A percentile compares a stretch with the other conserved stretches of the same genome.
These are phyloP conservation scores for Podosphaera aphanis DNA, from an alignment of 2,329 filamentous ascomycete species.

Conservation along the genomic window DNA sequence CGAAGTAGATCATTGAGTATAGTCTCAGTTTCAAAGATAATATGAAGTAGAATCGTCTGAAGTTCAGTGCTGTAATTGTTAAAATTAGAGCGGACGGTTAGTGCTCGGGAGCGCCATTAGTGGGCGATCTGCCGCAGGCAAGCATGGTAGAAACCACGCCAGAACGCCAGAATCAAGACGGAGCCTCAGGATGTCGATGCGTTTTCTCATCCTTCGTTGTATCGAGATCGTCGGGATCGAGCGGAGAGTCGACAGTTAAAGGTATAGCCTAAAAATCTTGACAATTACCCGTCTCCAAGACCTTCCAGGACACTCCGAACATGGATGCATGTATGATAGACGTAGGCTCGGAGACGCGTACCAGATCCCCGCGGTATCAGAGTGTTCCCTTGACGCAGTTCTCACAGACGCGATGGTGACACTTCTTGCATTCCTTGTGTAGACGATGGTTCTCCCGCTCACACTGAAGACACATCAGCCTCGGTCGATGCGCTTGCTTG, in stretches of 20 bases:
- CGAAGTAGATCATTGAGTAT: not conserved
- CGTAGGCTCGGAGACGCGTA: not conserved
- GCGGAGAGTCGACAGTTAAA: too few species aligned
- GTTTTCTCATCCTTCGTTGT: too few species aligned
- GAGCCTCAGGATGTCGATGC: too few species aligned
- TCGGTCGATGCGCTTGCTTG: not conserved
- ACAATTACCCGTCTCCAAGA: not conserved
- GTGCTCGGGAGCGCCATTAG: too few species aligned
- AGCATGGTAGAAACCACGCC: too few species aligned
- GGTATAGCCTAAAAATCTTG: too few species aligned
- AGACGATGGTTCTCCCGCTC: slow-evolving; percentile 7
- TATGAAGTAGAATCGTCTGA: not conserved
- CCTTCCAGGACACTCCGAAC: not conserved
- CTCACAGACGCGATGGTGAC: slow-evolving; percentile 5
- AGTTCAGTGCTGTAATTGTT: too few species aligned
- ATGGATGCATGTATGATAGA: too few species aligned
- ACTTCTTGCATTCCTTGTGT: slow-evolving; percentile 7
- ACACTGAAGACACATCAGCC: slow-evolving; percentile 2
- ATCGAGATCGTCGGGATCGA: too few species aligned
- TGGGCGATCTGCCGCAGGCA: too few species aligned
- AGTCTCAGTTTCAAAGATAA: not conserved
- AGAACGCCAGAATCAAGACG: too few species aligned
- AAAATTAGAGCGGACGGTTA: too few species aligned
- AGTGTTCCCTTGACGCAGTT: slow-evolving; percentile 7
- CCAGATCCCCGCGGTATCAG: not conserved